phyloP scores from a whole-genome alignment of 2,329 filamentous ascomycete genomes.

The Clathrospora elynae region DNA sequence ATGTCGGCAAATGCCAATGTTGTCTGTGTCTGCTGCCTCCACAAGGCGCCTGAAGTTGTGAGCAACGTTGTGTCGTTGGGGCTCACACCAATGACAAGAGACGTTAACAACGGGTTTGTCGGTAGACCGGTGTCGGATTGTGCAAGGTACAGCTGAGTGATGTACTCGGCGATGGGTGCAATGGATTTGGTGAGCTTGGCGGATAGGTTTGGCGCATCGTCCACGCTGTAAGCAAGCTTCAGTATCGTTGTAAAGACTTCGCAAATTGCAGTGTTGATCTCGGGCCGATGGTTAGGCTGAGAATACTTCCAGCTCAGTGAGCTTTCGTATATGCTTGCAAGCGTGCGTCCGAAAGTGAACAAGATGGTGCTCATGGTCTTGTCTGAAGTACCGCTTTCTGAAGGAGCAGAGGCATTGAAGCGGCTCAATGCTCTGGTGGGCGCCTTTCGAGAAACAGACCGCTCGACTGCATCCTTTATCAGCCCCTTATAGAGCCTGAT shows the following conservation, averaged over 20 bases:
- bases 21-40: conserved; percentile 66
- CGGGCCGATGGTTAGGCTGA: conserved; percentile 67
- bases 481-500: conserved; percentile 75
- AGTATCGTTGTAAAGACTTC: conserved; percentile 74
- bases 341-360: conserved; percentile 72
- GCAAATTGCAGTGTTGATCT: conserved; percentile 71
- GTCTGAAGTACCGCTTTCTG: conserved; percentile 76
- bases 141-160: conserved; percentile 77
- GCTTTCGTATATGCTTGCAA: conserved; percentile 85
- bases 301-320: conserved; percentile 84
- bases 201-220: conserved; percentile 59
- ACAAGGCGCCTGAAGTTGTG: conserved; percentile 41
- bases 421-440: conserved; percentile 58
- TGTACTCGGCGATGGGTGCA: conserved; percentile 72
- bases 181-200: conserved; percentile 67
- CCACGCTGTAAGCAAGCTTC: conserved; percentile 74
- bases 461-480: conserved; percentile 74
- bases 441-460: conserved; percentile 69
- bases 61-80: conserved; percentile 53
- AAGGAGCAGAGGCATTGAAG: conserved; percentile 52
- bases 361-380: conserved; percentile 75
- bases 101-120: conserved; percentile 76
- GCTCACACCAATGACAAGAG: conserved; percentile 63
- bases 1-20: conserved; percentile 70
- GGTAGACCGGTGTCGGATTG: conserved; percentile 71